A percentile compares a stretch with the other conserved stretches of the same genome.
Conservation (phyloP, 1,284 basidiomycete species). For the Farysia itapuensis region DNA sequence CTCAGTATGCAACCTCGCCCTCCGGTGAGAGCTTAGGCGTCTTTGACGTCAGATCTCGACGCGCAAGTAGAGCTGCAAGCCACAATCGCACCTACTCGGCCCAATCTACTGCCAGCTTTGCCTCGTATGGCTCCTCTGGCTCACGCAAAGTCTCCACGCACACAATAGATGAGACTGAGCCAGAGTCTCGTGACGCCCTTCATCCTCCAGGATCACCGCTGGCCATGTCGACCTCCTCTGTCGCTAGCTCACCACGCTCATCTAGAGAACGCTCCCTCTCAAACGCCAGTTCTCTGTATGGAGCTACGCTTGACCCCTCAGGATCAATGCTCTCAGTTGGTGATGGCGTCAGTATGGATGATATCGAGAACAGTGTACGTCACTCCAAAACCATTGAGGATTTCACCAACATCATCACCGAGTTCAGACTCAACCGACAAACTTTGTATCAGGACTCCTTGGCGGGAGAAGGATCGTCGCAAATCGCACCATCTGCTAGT, state of each 20-base stretch:
- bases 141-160: conserved; percentile 16
- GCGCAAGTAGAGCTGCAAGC: conserved; percentile 24
- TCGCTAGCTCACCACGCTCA: conserved; percentile 6
- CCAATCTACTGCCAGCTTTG: conserved; percentile 23
- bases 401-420: conserved; percentile 52
- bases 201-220: neutral
- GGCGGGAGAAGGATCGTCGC: conserved; percentile 1
- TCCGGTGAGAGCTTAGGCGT: too few relatives aligned
- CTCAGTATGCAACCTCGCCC: too few relatives aligned
- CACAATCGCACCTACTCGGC: conserved; percentile 32
- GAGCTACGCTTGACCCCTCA: conserved; percentile 14
- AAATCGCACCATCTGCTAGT: neutral
- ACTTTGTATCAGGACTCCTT: conserved; percentile 28
- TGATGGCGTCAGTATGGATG: conserved; percentile 23
- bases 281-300: conserved; percentile 18
- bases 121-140: conserved; percentile 18
- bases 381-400: conserved; percentile 52
- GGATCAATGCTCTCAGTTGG: conserved; percentile 32
- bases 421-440: conserved; percentile 46
- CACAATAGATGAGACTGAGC: conserved; percentile 22
- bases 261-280: conserved; percentile 19
- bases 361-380: conserved; percentile 45
- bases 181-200: neutral
- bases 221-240: conserved; percentile 5
- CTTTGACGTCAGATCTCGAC: conserved; percentile 6